Percentiles rank a stretch among this genome's conserved stretches.
phyloP scores from a whole-genome alignment of 2,329 filamentous ascomycete species.

The Paraphaeosphaeria sporulosa region DNA sequence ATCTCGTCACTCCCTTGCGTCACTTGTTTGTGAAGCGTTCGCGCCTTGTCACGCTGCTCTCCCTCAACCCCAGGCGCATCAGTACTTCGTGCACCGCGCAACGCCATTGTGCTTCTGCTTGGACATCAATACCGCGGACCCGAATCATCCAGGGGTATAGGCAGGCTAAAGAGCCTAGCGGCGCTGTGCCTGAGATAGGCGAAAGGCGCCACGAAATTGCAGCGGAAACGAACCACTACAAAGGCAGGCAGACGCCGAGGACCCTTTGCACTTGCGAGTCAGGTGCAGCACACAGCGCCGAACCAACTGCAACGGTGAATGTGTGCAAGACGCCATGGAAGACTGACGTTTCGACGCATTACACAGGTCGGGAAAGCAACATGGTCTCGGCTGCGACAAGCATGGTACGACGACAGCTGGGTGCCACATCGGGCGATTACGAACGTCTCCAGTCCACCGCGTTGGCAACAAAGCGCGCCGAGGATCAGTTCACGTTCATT shows the following conservation, averaged over 20 bases:
- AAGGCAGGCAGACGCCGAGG: neutral
- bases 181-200: constrained; percentile 4
- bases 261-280: neutral
- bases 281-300: neutral
- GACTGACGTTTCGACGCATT: constrained; percentile 10
- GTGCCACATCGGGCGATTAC: neutral
- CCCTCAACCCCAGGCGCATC: neutral
- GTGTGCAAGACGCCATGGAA: neutral
- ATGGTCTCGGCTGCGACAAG: constrained; percentile 11
- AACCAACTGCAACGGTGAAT: neutral
- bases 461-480: neutral
- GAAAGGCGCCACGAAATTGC: constrained; percentile 7
- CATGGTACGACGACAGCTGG: constrained; percentile 2
- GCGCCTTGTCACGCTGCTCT: neutral
- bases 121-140: neutral
- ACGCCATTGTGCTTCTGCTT: neutral
- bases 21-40: neutral
- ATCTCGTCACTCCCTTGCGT: neutral
- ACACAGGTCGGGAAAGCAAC: constrained; percentile 10
- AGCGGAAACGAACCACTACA: neutral
- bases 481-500: neutral
- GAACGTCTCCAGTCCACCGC: neutral
- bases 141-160: neutral
- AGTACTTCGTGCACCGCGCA: neutral
- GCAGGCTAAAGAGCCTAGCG: neutral